Evolutionary conservation across 2,329 filamentous ascomycete species (phyloP).

Genomic region (Alternaria arborescens): DNA sequence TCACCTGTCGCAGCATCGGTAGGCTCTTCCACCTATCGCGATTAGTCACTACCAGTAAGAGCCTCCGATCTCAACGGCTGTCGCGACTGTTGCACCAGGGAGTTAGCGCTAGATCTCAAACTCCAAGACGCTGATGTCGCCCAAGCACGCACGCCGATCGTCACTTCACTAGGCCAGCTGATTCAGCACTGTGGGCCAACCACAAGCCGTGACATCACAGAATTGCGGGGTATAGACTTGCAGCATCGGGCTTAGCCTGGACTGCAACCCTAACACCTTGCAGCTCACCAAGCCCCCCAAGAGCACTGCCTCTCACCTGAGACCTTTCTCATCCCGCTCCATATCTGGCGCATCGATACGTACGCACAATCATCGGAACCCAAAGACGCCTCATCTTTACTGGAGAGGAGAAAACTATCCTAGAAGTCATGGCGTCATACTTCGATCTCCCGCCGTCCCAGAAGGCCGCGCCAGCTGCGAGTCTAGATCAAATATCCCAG

Average conservation of each 20-base stretch:
- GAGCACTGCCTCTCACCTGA: conserved; percentile 19
- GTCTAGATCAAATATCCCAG: conserved; percentile 21
- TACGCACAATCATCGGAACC: background rate
- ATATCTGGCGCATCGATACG: conserved; percentile 19
- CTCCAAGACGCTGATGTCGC: conserved; percentile 16
- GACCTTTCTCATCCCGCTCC: conserved; percentile 9
- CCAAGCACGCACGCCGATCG: conserved; percentile 20
- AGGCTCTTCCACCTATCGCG: background rate
- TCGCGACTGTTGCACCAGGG: background rate
- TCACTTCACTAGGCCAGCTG: conserved; percentile 12
- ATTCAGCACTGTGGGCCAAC: conserved; percentile 9
- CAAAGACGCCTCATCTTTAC: conserved; percentile 4
- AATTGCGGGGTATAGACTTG: conserved; percentile 19
- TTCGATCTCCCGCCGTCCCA: conserved; percentile 40
- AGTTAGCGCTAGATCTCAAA: background rate
- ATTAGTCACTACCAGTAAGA: background rate
- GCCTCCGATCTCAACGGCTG: background rate
- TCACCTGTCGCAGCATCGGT: conserved; percentile 3
- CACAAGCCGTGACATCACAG: conserved; percentile 1
- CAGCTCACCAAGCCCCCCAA: conserved; percentile 17
- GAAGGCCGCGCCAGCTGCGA: conserved; percentile 24
- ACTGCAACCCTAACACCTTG: conserved; percentile 4
- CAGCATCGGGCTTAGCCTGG: conserved; percentile 9
- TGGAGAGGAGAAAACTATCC: conserved; percentile 2
- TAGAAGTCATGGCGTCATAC: conserved; percentile 45